Percentiles rank a stretch among this genome's conserved stretches.
Conservation (phyloP, 139 green algal species). For the Astrephomene gubernaculifera region DNA sequence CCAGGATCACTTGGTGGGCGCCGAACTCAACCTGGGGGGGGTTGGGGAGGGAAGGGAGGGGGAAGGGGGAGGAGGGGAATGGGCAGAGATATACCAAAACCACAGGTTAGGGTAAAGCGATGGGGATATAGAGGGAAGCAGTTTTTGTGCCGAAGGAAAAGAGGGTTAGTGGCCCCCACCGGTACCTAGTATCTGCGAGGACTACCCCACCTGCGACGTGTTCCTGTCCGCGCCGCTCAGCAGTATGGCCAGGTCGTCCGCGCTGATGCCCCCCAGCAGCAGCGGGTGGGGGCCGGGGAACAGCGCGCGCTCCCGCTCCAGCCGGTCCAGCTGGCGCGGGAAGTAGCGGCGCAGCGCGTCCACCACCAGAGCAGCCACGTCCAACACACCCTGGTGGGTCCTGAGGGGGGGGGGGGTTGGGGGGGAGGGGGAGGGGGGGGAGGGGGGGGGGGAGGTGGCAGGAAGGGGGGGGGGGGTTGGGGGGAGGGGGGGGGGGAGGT, state of each 20-base stretch:
- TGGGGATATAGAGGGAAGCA: no score
- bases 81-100: no score
- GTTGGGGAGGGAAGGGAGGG: neutral
- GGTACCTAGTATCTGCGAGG: no score
- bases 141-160: no score
- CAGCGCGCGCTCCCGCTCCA: constrained; percentile 73
- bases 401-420: neutral
- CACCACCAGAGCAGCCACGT: constrained; percentile 74
- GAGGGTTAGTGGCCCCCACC: no score
- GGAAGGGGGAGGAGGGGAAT: neutral
- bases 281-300: constrained; percentile 73
- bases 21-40: constrained; percentile 80
- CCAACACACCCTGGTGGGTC: constrained; percentile 68
- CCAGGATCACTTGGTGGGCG: constrained; percentile 84
- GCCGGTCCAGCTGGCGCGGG: constrained; percentile 62
- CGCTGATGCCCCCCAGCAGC: constrained; percentile 56
- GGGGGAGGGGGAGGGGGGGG: neutral
- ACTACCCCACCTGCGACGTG: constrained; percentile 54
- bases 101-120: no score
- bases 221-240: constrained; percentile 60
- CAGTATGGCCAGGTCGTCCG: constrained; percentile 71
- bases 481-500: neutral
- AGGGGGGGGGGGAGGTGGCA: neutral
- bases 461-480: neutral
- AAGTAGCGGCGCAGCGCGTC: constrained; percentile 75